These are phyloP conservation scores for Collybia sordida DNA, from an alignment of 768 basidiomycete species.

Conservation along the genomic window DNA sequence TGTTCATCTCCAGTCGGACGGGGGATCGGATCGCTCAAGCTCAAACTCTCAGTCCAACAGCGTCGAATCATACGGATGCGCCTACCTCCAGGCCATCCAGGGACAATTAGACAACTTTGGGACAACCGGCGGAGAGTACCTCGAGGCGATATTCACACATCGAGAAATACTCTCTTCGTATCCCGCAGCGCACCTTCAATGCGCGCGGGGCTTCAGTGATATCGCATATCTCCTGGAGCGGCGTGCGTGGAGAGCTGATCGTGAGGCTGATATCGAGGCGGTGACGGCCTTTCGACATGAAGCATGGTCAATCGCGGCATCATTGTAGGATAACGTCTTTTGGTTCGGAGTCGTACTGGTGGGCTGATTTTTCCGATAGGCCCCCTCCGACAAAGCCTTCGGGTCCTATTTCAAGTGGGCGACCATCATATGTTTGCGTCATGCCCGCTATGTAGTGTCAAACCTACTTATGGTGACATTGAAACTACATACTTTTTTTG, in stretches of 20 bases:
- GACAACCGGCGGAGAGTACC: constrained; percentile 73
- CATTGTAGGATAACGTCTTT: constrained; percentile 23
- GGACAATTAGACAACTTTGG: constrained; percentile 50
- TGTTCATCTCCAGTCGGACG: constrained; percentile 38
- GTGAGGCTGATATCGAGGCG: constrained; percentile 70
- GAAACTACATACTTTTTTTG: too few species aligned
- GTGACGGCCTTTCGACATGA: constrained; percentile 69
- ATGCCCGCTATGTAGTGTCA: constrained; percentile 24
- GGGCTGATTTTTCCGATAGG: constrained; percentile 2
- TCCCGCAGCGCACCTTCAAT: constrained; percentile 62
- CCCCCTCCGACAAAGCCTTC: constrained; percentile 5
- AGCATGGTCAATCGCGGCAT: constrained; percentile 55
- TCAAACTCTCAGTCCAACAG: constrained; percentile 37
- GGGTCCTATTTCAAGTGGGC: constrained; percentile 1
- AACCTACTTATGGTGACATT: too few species aligned
- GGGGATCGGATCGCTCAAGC: constrained; percentile 39
- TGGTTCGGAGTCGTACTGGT: too few species aligned
- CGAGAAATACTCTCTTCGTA: constrained; percentile 65
- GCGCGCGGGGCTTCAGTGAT: constrained; percentile 64
- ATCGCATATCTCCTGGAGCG: constrained; percentile 63
- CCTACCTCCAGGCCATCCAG: constrained; percentile 59
- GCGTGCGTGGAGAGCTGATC: constrained; percentile 68
- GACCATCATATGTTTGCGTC: constrained; percentile 20
- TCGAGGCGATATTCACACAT: constrained; percentile 78
- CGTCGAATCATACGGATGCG: constrained; percentile 50